These are phyloP conservation scores for Jaminaea rosea DNA, from an alignment of 1,284 basidiomycete genomes.

Conservation along the genomic window DNA sequence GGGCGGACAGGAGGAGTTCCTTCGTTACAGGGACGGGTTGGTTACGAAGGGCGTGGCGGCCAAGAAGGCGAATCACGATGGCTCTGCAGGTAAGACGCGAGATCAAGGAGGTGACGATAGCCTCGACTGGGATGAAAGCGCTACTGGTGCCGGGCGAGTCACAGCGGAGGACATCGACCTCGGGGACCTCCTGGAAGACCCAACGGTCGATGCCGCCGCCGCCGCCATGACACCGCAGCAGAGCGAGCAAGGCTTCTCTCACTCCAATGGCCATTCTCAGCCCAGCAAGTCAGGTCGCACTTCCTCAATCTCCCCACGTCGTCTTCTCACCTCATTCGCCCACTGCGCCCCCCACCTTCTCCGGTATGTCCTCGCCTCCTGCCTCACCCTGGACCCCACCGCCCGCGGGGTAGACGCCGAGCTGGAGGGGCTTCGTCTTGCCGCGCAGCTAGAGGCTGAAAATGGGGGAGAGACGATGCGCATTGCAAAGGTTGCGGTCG, in stretches of 20 bases:
- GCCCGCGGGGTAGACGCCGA: conserved; percentile 22
- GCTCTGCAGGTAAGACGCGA: not conserved
- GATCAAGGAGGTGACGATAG: not conserved
- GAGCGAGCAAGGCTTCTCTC: too few species aligned
- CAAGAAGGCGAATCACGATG: conserved; percentile 1
- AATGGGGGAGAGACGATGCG: conserved; percentile 3
- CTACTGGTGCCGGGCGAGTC: conserved; percentile 3
- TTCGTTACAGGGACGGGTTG: conserved; percentile 18
- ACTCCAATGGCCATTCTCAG: too few species aligned
- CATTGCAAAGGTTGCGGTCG: conserved; percentile 10
- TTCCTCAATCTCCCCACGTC: conserved; percentile 15
- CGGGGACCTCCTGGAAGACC: conserved; percentile 5
- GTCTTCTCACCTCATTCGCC: conserved; percentile 33
- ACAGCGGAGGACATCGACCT: conserved; percentile 15
- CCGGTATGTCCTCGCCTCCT: conserved; percentile 26
- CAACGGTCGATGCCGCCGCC: not conserved
- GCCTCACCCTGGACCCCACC: conserved; percentile 17
- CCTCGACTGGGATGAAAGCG: not conserved
- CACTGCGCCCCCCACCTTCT: conserved; percentile 26
- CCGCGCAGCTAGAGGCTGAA: conserved; percentile 17
- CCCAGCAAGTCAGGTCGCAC: too few species aligned
- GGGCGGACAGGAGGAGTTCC: conserved; percentile 29
- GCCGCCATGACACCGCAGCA: too few species aligned
- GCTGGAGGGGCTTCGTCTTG: conserved; percentile 27
- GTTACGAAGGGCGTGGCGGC: conserved; percentile 9